These are phyloP conservation scores for Yarrowia yakushimensis DNA, from an alignment of 805 yeast species.

Conservation along the genomic window DNA sequence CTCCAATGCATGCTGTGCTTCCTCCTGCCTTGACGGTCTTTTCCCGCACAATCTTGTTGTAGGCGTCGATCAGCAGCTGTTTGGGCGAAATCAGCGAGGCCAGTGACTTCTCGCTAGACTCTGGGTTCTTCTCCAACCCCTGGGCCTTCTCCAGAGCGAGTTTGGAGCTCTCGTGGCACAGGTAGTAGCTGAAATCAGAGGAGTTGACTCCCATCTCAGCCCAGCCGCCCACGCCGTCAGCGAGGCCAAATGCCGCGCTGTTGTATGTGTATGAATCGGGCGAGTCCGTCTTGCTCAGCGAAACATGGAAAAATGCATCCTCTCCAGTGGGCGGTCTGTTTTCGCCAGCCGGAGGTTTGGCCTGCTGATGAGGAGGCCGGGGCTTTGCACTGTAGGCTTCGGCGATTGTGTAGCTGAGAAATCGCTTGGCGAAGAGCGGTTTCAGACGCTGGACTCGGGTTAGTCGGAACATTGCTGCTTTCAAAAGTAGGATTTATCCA, in stretches of 20 bases:
- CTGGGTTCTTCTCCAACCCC: slow-evolving; percentile 24
- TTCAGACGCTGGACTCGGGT: background rate
- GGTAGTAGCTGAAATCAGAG: slow-evolving; percentile 76
- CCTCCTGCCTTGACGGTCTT: slow-evolving; percentile 82
- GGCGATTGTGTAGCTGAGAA: slow-evolving; percentile 23
- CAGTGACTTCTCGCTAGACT: background rate
- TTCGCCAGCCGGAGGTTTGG: slow-evolving; percentile 5
- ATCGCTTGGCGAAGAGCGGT: background rate
- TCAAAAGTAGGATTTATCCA: background rate
- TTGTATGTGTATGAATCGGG: slow-evolving; percentile 2
- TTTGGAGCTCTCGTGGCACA: slow-evolving; percentile 56
- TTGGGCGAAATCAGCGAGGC: slow-evolving; percentile 40
- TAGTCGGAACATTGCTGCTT: slow-evolving; percentile 1
- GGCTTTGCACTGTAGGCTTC: slow-evolving; percentile 25
- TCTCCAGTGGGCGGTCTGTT: slow-evolving; percentile 24
- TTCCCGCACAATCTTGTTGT: slow-evolving; percentile 47
- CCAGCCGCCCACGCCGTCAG: slow-evolving; percentile 99
- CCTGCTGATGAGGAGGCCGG: slow-evolving; percentile 20
- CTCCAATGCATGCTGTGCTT: slow-evolving; percentile 86
- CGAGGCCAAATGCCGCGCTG: slow-evolving; percentile 35
- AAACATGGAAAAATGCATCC: slow-evolving; percentile 20
- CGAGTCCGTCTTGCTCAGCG: slow-evolving; percentile 11
- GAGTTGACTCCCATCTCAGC: slow-evolving; percentile 87
- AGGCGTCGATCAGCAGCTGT: slow-evolving; percentile 55
- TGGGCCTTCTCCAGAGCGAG: slow-evolving; percentile 35